Base-by-base conservation (phyloP, 2,329 filamentous ascomycete species). In the Ceratocystis eucalypticola region DNA sequence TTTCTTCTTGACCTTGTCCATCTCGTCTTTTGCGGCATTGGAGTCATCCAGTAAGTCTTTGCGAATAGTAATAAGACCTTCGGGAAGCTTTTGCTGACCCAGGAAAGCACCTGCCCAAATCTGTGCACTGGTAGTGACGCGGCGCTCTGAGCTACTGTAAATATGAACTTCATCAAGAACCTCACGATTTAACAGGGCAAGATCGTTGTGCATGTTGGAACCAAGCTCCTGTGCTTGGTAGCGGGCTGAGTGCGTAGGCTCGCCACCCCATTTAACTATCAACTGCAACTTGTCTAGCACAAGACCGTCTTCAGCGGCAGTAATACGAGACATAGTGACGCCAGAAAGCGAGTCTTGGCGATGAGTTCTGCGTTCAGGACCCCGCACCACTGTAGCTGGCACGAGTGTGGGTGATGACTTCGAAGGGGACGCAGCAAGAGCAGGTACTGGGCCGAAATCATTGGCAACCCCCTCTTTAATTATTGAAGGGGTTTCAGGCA, bases 1-100 rank as follows among this genome's bases (percentile, higher is more conserved):
- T 84, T 96, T 96, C 83, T 99, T 99, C 82, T 99, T 99, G 66
- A 99, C 94, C 76, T 96, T 96, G 77, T 99, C 95, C 89, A 96
- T 99, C 73, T 96, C 91, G 74, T 99, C 94, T 75, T 99, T 99
- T 67, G 94, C 94, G 3, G 94, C 94, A 75, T 99, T 99, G 0
- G 92, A 97, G 74, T 99, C 94, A 74, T 99, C 94, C 2, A 99
- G 79, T 5, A 99, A 82, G 75, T 97, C 92, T 74, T 99, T 99
- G 65, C 94, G 87, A 66, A 97, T 87, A 44, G 86, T 88, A 69
- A 99, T 96, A 70, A 90, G 91, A 71, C 96, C 89, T 28, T 90
- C 84, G 0, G 88, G 84, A 17, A 96, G 80, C 65, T 96, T 89
- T 74, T 95, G 91, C 72, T 90, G 85, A 63, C 91, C 88, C 55